phyloP scores from a whole-genome alignment of 176 grass and related monocot species.

The Rhipidocladum racemiflorum region DNA sequence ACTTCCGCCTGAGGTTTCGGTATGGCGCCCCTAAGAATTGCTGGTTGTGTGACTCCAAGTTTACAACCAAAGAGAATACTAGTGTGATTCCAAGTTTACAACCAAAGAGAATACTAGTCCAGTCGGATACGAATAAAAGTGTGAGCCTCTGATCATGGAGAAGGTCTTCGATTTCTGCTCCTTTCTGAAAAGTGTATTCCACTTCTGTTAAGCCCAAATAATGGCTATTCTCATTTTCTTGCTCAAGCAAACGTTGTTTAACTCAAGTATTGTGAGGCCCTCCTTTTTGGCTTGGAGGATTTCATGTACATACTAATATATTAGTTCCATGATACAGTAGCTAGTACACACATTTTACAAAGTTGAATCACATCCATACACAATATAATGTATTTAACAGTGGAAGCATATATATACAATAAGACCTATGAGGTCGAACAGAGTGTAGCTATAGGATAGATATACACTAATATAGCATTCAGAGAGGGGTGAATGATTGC shows the following conservation, averaged over 20 bases:
- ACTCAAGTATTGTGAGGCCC: no score
- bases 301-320: no score
- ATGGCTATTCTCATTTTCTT: not conserved
- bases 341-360: no score
- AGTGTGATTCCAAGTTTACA: not conserved
- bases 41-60: not conserved
- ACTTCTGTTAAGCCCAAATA: not conserved
- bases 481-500: no score
- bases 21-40: not conserved
- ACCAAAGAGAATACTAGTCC: not conserved
- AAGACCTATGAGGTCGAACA: no score
- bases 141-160: not conserved
- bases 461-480: no score
- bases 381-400: no score
- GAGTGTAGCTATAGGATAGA: no score
- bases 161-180: not conserved
- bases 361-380: no score
- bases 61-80: not conserved
- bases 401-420: no score
- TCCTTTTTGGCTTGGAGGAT: no score
- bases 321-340: no score
- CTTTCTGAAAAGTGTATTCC: not conserved
- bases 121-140: not conserved
- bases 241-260: not conserved
- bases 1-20: constrained; percentile 16